Evolutionary conservation across 208 protist genomes (phyloP).

Genomic region (Leishmania arabica): DNA sequence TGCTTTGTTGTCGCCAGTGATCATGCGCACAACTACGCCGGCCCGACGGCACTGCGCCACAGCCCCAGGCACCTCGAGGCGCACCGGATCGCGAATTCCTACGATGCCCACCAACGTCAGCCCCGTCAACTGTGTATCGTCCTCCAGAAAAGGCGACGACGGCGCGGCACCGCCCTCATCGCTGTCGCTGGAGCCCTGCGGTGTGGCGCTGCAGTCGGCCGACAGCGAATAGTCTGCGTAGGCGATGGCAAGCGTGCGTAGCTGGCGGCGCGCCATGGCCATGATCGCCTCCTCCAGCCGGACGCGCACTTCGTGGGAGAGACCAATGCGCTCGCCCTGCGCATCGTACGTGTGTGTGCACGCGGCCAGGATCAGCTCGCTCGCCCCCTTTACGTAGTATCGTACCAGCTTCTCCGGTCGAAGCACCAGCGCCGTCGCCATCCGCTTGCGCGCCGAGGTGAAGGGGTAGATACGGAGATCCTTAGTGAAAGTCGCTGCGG

Average conservation of each 20-base stretch:
- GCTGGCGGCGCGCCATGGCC: constrained; percentile 47
- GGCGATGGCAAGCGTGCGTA: constrained; percentile 80
- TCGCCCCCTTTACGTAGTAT: constrained; percentile 70
- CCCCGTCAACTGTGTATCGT: constrained; percentile 12
- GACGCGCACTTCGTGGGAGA: constrained; percentile 40
- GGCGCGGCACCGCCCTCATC: constrained; percentile 45
- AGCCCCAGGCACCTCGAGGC: constrained; percentile 91
- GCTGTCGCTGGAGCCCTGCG: not conserved
- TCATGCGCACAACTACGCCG: constrained; percentile 96
- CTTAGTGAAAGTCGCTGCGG: constrained; percentile 20
- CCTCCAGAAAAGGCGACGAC: constrained; percentile 45
- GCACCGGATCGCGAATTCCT: constrained; percentile 94
- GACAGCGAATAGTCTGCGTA: constrained; percentile 42
- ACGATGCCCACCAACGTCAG: constrained; percentile 73
- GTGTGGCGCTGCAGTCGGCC: not conserved
- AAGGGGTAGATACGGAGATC: constrained; percentile 69
- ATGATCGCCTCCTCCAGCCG: constrained; percentile 51
- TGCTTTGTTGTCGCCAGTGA: constrained; percentile 94
- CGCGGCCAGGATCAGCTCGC: constrained; percentile 60
- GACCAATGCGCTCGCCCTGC: constrained; percentile 29
- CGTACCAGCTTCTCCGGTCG: constrained; percentile 40
- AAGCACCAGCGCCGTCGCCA: constrained; percentile 60
- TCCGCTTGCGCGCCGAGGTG: constrained; percentile 78
- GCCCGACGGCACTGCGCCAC: constrained; percentile 89
- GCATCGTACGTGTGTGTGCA: constrained; percentile 45